Conservation (phyloP, 257 asterid genomes). For the Marsdenia floribunda region DNA sequence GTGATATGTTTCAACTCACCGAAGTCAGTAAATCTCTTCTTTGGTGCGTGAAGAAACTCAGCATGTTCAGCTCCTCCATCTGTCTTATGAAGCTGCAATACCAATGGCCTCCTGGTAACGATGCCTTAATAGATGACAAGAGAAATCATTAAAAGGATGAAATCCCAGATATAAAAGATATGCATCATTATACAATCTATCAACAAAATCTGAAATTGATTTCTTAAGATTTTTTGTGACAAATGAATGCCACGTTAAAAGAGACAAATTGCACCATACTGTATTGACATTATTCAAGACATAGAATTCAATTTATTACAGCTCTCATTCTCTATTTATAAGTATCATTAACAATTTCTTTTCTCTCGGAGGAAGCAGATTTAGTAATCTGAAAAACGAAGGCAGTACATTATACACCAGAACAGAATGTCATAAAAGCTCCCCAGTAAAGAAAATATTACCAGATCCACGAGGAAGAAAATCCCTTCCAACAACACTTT, state of each 20-base stretch:
- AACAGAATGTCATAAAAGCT: neutral
- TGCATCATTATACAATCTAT: neutral
- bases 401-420: neutral
- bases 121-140: constrained; percentile 48
- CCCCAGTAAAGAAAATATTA: constrained; percentile 11
- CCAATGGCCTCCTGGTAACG: constrained; percentile 97
- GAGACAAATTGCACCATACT: neutral
- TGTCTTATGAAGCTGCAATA: constrained; percentile 85
- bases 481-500: constrained; percentile 97
- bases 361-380: neutral
- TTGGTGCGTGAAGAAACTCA: constrained; percentile 88
- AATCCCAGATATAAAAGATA: neutral
- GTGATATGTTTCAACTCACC: constrained; percentile 39
- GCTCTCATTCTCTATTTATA: neutral
- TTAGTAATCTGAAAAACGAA: neutral
- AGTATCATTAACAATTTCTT: neutral
- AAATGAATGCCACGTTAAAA: neutral
- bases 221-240: neutral
- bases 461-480: constrained; percentile 99
- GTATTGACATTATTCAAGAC: neutral
- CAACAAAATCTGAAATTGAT: neutral
- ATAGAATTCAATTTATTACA: neutral
- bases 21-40: constrained; percentile 61
- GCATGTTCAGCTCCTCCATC: constrained; percentile 86
- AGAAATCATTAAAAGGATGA: constrained; percentile 6